Conservation (phyloP, 78 protist species). For the Speleostelium caveatum region DNA sequence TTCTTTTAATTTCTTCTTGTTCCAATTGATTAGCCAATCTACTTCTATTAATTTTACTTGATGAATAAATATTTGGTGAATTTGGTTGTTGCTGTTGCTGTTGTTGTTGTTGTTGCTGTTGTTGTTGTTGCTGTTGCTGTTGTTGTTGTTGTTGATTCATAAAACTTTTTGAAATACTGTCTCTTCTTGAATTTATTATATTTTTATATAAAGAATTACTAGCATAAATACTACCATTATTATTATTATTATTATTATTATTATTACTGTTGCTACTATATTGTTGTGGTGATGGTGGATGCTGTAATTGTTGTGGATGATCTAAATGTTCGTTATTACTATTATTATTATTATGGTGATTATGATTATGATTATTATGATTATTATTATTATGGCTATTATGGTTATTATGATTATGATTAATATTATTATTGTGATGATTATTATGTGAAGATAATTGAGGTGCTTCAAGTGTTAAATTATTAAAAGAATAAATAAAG, state of each 20-base stretch:
- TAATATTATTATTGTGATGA: neutral
- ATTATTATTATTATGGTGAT: no score
- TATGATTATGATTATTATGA: no score
- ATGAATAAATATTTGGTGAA: conserved; percentile 2
- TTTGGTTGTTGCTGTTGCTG: conserved; percentile 13
- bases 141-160: neutral
- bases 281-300: neutral
- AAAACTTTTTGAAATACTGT: neutral
- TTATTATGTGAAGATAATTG: neutral
- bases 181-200: neutral
- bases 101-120: neutral
- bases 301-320: neutral
- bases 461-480: neutral
- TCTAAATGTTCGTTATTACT: neutral
- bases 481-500: neutral
- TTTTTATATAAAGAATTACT: neutral
- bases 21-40: neutral
- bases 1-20: neutral
- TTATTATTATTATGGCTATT: no score
- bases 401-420: no score
- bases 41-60: neutral
- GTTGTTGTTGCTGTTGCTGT: neutral
- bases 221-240: neutral
- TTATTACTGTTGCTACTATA: neutral
- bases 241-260: neutral